phyloP scores from a whole-genome alignment of 306 rosid genomes.

The Dalbergia cochinchinensis region DNA sequence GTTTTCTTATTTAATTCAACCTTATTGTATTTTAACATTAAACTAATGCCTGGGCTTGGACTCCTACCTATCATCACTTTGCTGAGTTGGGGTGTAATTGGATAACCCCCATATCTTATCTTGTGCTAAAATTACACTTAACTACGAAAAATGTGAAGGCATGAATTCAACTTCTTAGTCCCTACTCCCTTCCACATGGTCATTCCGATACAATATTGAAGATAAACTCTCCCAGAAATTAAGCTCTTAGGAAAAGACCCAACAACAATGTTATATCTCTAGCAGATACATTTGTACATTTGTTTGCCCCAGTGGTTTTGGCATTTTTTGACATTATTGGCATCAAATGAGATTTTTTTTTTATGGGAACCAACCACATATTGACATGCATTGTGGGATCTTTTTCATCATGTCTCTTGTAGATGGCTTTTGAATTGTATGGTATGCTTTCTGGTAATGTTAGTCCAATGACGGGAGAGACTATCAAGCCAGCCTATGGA shows the following conservation, averaged over 20 bases:
- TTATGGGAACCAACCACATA: not conserved
- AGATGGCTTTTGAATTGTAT: constrained; percentile 99
- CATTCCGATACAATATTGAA: not conserved
- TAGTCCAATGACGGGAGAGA: constrained; percentile 98
- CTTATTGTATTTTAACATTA: not conserved
- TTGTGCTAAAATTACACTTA: not conserved
- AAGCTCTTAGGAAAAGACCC: not conserved
- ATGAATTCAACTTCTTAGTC: not conserved
- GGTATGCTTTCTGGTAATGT: constrained; percentile 99
- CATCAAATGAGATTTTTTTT: constrained; percentile 22
- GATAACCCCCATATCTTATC: not conserved
- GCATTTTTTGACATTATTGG: not conserved
- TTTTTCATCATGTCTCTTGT: constrained; percentile 43
- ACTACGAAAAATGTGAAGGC: not conserved
- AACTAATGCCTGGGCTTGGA: not conserved
- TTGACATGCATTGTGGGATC: constrained; percentile 39
- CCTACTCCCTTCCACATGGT: not conserved
- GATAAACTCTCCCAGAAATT: no score
- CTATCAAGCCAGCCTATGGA: constrained; percentile 97
- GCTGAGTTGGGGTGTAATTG: not conserved
- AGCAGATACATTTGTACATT: not conserved
- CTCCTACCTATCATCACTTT: not conserved
- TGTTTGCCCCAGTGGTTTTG: constrained; percentile 22
- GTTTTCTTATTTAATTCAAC: not conserved
- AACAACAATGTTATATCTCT: not conserved